Percentiles rank a stretch among this genome's conserved stretches.
phyloP scores from a whole-genome alignment of 495 filamentous ascomycete species.

The Penicillium maclennaniae region DNA sequence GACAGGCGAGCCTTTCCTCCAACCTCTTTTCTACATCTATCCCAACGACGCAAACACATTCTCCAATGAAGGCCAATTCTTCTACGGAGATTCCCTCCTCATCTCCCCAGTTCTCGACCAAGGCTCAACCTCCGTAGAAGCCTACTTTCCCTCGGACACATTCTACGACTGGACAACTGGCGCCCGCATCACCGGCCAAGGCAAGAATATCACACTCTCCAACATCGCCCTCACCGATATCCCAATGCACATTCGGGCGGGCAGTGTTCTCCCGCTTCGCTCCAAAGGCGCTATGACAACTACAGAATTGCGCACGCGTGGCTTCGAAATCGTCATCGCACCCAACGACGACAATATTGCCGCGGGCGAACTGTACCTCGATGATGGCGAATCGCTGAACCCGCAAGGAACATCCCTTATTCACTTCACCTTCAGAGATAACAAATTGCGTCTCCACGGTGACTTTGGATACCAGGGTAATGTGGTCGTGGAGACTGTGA shows the following conservation, averaged over 20 bases:
- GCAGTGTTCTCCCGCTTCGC: constrained; percentile 64
- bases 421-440: constrained; percentile 50
- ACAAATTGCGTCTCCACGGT: constrained; percentile 48
- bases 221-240: constrained; percentile 61
- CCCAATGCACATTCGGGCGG: constrained; percentile 69
- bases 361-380: constrained; percentile 54
- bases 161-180: constrained; percentile 79
- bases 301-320: constrained; percentile 56
- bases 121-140: constrained; percentile 58
- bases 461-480: constrained; percentile 46
- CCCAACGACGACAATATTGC: constrained; percentile 49
- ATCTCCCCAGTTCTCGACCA: constrained; percentile 67
- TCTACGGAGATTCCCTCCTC: constrained; percentile 69
- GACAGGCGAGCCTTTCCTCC: constrained; percentile 66
- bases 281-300: constrained; percentile 64
- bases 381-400: constrained; percentile 56
- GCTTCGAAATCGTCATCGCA: constrained; percentile 70
- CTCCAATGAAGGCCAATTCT: constrained; percentile 63
- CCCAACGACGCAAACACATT: constrained; percentile 61
- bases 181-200: constrained; percentile 52
- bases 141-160: constrained; percentile 70
- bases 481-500: constrained; percentile 47
- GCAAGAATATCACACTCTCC: constrained; percentile 47
- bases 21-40: constrained; percentile 69
- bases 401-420: constrained; percentile 48